These are phyloP conservation scores for Moelleriella libera DNA, from an alignment of 2,329 filamentous ascomycete species.

Conservation along the genomic window DNA sequence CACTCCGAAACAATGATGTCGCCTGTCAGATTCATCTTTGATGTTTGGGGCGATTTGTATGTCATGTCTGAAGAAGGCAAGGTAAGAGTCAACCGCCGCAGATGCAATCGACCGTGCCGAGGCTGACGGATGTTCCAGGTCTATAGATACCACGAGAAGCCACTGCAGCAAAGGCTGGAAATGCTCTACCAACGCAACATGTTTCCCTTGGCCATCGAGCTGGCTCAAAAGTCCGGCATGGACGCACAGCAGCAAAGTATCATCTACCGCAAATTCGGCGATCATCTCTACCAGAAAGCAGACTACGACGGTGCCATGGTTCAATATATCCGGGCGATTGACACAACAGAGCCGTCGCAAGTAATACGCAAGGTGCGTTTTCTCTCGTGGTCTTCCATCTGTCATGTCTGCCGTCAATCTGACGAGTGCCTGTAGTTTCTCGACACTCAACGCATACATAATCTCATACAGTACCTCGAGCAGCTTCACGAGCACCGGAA, in stretches of 20 bases:
- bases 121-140: conserved; percentile 34
- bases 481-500: conserved; percentile 89
- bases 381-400: too few relatives aligned
- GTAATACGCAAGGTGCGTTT: conserved; percentile 69
- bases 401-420: conserved; percentile 8
- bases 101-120: not conserved
- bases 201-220: conserved; percentile 79
- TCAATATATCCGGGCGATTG: conserved; percentile 91
- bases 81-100: conserved; percentile 28
- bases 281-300: conserved; percentile 85
- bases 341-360: conserved; percentile 90
- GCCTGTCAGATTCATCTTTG: conserved; percentile 65
- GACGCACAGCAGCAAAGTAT: conserved; percentile 71
- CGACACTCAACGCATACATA: conserved; percentile 94
- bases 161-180: conserved; percentile 79
- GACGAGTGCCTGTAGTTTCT: conserved; percentile 48
- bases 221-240: conserved; percentile 80
- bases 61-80: conserved; percentile 88
- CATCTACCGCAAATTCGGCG: conserved; percentile 88
- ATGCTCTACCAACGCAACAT: conserved; percentile 90
- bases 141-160: conserved; percentile 79
- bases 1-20: conserved; percentile 78
- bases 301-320: conserved; percentile 99
- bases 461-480: conserved; percentile 92
- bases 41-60: conserved; percentile 84